Conservation (phyloP, 2,329 filamentous ascomycete species). For the Botryosphaeria dothidea region DNA sequence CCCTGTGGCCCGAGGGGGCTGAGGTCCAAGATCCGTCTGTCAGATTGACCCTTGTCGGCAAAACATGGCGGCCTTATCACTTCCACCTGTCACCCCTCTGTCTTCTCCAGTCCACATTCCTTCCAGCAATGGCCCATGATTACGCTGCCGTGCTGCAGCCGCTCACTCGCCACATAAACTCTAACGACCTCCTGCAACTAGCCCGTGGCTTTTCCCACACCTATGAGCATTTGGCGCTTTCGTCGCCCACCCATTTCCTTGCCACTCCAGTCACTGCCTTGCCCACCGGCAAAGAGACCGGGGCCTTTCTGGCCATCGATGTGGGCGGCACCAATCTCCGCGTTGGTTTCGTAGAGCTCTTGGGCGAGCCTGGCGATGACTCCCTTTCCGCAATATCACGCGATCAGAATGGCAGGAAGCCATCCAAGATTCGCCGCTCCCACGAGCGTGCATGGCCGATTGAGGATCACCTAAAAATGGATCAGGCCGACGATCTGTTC, state of each 20-base stretch:
- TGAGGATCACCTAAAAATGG: conserved; percentile 69
- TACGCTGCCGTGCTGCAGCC: conserved; percentile 25
- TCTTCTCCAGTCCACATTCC: neutral
- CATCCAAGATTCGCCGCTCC: conserved; percentile 55
- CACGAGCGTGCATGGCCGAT: conserved; percentile 76
- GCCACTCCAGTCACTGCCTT: conserved; percentile 42
- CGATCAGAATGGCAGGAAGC: conserved; percentile 25
- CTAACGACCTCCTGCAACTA: conserved; percentile 33
- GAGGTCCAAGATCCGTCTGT: neutral
- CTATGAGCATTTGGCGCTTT: conserved; percentile 34
- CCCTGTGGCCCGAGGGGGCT: neutral
- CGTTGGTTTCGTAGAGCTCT: conserved; percentile 66
- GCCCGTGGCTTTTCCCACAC: conserved; percentile 38
- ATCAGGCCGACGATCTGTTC: conserved; percentile 75
- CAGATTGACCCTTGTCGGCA: neutral
- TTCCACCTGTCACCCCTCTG: neutral
- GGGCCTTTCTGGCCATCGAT: conserved; percentile 48
- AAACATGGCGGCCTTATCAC: neutral
- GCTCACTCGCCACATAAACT: conserved; percentile 36
- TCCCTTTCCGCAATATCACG: conserved; percentile 20
- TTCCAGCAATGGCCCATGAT: conserved; percentile 3
- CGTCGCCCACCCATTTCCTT: conserved; percentile 41
- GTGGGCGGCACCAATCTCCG: conserved; percentile 70
- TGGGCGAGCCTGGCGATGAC: conserved; percentile 44
- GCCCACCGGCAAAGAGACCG: conserved; percentile 64